phyloP scores from a whole-genome alignment of 176 grass and related monocot genomes.

The Carex littledalei region DNA sequence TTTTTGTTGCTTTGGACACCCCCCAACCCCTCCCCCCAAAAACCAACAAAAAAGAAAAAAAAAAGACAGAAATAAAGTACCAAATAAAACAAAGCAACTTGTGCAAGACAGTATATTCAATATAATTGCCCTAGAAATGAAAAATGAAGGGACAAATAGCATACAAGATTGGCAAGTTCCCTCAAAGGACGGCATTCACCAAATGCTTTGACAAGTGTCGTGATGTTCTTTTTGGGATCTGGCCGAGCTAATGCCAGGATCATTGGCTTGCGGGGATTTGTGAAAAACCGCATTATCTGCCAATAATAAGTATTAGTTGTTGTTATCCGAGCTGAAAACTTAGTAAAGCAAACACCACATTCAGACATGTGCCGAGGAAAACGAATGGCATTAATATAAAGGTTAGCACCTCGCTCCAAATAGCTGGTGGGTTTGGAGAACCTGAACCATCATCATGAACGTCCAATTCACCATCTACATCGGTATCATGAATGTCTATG shows the following conservation, averaged over 20 bases:
- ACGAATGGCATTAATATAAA: background rate
- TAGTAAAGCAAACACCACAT: background rate
- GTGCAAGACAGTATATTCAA: background rate
- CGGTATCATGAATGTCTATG: conserved; percentile 29
- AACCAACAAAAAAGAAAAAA: background rate
- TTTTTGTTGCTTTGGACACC: background rate
- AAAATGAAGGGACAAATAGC: conserved; percentile 4
- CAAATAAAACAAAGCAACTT: background rate
- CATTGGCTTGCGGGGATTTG: conserved; percentile 58
- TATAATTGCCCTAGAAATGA: background rate
- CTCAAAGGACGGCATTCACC: conserved; percentile 47
- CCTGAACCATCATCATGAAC: conserved; percentile 36
- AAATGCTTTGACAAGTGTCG: conserved; percentile 52
- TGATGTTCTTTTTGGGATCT: conserved; percentile 53
- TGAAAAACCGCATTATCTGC: conserved; percentile 55
- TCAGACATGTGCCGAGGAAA: background rate
- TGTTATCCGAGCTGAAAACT: background rate
- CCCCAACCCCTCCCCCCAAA: background rate
- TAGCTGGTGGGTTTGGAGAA: conserved; percentile 29
- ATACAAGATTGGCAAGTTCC: conserved; percentile 49
- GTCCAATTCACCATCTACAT: conserved; percentile 40
- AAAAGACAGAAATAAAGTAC: background rate
- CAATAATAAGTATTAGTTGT: background rate
- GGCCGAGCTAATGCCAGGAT: conserved; percentile 51
- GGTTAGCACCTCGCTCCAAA: conserved; percentile 38